Evolutionary conservation across 2,329 filamentous ascomycete species (phyloP), one percentile per base, ranked within the genome.

Genomic region (Gnomoniopsis sp.): DNA sequence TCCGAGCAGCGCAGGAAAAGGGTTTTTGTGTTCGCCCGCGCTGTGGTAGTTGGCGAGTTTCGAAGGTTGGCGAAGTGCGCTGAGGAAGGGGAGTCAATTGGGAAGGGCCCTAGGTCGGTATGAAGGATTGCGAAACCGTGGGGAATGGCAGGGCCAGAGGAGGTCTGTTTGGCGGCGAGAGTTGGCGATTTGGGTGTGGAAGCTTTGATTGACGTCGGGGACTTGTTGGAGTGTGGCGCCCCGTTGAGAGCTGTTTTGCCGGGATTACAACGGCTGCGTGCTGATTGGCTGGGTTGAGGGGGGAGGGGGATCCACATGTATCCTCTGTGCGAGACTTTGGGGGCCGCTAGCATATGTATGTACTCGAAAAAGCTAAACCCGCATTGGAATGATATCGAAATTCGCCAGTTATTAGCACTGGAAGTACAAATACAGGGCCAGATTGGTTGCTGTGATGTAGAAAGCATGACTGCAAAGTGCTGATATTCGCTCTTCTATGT

Each of bases 221-320:
- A 34, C 26, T 14, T 41, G 36, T 41, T 41, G 36, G 17, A 14
- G 36, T 41, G 14, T 14, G 36, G 36, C 14, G 6, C 36, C 36
- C 12, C 12, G 46, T 30, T 49, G 55, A 51, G 55, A 51, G 59
- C 55, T 55, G 55, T 56, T 53, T 51, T 43, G 55, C 55, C 44
- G 55, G 57, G 56, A 65, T 67, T 65, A 67, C 65, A 66, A 65
- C 59, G 41, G 38, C 53, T 21, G 21, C 3, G 0, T 2, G 17
- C 2, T 67, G 64, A 63, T 67, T 67, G 65, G 65, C 49, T 53
- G 43, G 26, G 14, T 10, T 44, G 14, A 38, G 15, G 3, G 6
- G 22, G 6, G 3, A 11, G 8, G 50, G 38, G 50, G n/a, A 8
- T 17, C 34, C 19, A 3, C 10, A 10, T 23, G 33, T 4, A 26